phyloP scores from a whole-genome alignment of 1,284 basidiomycete species.

The Naganishia cerealis region DNA sequence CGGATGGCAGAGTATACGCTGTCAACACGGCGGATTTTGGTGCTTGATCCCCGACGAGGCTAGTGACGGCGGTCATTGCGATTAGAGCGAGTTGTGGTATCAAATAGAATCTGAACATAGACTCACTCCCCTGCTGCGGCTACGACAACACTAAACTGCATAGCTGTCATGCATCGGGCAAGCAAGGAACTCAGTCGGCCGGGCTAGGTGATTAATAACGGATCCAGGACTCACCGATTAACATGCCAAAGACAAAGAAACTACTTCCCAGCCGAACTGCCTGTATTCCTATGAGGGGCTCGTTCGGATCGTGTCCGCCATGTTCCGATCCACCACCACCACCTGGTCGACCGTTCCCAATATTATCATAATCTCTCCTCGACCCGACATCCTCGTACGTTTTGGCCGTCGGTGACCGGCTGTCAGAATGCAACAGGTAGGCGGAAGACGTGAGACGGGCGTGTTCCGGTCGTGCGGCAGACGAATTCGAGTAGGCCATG shows the following conservation, averaged over 20 bases:
- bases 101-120: background rate
- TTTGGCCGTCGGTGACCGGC: conserved; percentile 8
- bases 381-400: conserved; percentile 17
- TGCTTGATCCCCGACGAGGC: conserved; percentile 30
- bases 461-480: conserved; percentile 24
- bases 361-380: conserved; percentile 4
- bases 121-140: conserved; percentile 32
- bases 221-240: conserved; percentile 24
- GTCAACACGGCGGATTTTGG: conserved; percentile 32
- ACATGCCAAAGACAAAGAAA: conserved; percentile 31
- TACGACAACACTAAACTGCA: conserved; percentile 31
- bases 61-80: background rate
- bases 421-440: conserved; percentile 15
- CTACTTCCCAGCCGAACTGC: conserved; percentile 29
- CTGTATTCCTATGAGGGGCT: conserved; percentile 24
- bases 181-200: background rate
- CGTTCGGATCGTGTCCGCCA: conserved; percentile 7
- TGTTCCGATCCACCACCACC: conserved; percentile 9
- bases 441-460: conserved; percentile 29
- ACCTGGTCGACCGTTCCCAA: conserved; percentile 9
- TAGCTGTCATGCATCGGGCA: conserved; percentile 1
- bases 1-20: conserved; percentile 30
- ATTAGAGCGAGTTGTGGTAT: background rate
- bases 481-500: conserved; percentile 23
- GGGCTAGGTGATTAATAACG: background rate